These are phyloP conservation scores for Didymella lethalis DNA, from an alignment of 2,329 filamentous ascomycete species.

Conservation along the genomic window DNA sequence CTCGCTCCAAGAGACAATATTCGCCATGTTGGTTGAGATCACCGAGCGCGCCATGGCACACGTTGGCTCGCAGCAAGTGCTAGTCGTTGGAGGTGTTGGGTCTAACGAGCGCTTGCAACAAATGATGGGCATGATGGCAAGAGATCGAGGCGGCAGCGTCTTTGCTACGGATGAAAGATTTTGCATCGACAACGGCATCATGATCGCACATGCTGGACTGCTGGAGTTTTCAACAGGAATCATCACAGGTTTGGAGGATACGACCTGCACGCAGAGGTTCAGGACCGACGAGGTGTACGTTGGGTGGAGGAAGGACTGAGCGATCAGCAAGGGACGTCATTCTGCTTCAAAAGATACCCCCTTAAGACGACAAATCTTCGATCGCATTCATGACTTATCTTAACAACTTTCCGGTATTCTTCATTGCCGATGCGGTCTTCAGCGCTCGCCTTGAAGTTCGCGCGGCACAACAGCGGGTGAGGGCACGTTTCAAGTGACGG, in stretches of 20 bases:
- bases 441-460: not conserved
- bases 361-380: not conserved
- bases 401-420: not conserved
- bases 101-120: constrained; percentile 94
- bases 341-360: constrained; percentile 24
- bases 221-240: constrained; percentile 85
- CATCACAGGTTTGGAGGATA: constrained; percentile 77
- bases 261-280: constrained; percentile 68
- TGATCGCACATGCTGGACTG: constrained; percentile 97
- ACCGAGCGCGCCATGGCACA: constrained; percentile 99
- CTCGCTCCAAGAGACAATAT: constrained; percentile 93
- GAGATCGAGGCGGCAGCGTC: constrained; percentile 85
- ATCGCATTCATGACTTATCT: not conserved
- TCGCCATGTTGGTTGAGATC: constrained; percentile 97
- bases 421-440: not conserved
- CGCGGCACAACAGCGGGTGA: not conserved
- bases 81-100: constrained; percentile 95
- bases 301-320: constrained; percentile 58
- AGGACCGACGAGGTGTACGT: constrained; percentile 61
- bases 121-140: constrained; percentile 98
- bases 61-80: constrained; percentile 86
- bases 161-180: constrained; percentile 97
- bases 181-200: constrained; percentile 99
- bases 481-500: constrained; percentile 13
- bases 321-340: not conserved